phyloP scores from a whole-genome alignment of 257 asterid genomes.

The Solanum medicagineum region DNA sequence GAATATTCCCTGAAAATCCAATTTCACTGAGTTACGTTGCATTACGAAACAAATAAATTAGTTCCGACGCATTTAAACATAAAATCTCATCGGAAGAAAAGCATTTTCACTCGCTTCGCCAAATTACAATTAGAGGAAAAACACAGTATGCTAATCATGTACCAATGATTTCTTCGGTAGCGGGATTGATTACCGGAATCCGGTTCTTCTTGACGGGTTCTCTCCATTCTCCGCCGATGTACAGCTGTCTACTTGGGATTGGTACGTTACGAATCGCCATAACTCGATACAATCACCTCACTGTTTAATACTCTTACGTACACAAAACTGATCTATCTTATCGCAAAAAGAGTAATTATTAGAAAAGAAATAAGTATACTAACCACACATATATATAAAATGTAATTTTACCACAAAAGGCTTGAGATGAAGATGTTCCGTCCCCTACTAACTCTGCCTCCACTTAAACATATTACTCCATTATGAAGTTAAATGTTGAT shows the following conservation, averaged over 20 bases:
- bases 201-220: constrained; percentile 52
- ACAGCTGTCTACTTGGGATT: constrained; percentile 51
- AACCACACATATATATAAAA: no score
- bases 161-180: constrained; percentile 66
- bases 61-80: background rate
- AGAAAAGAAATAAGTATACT: no score
- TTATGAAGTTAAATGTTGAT: background rate
- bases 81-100: background rate
- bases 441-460: background rate
- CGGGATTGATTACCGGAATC: constrained; percentile 51
- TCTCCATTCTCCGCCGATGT: constrained; percentile 76
- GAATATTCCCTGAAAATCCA: constrained; percentile 48
- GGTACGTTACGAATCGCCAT: background rate
- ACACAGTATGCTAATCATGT: background rate
- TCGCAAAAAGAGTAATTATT: no score
- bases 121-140: background rate
- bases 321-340: background rate
- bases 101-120: no score
- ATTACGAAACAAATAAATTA: no score
- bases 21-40: background rate
- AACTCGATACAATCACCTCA: background rate
- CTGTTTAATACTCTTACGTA: background rate
- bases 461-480: no score
- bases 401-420: background rate
- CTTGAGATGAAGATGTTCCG: fast-evolving